Evolutionary conservation across 805 yeast genomes (phyloP), one percentile per base, ranked within the genome.

Genomic region (Yarrowia sp.): DNA sequence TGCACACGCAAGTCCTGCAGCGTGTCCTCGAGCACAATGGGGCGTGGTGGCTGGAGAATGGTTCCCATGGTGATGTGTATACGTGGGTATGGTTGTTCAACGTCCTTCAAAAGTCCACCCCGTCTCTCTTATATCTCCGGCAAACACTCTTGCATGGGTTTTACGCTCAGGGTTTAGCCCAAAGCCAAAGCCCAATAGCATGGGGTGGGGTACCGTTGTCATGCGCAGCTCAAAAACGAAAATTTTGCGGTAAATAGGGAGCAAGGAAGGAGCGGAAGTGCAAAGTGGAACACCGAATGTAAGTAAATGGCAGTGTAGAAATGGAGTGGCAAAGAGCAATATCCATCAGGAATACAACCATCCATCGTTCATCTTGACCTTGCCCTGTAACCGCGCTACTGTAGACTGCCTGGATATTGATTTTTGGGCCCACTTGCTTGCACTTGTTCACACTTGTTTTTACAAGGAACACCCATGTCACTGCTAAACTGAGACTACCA

Each of bases 241-340:
- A 59, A 59, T 59, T 59, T 59, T 59, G 65, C 65, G 65, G 65
- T 35, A 59, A 58, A 59, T 45, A 59, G 65, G 38, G 52, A 45
- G 52, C 50, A 59, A 45, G 52, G 41, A 35, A 43, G 22, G 32
- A 26, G 32, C 7, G 32, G 2, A 26, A 26, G 32, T 3, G 32
- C 32, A 26, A 26, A 26, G 32, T 26, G 32, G 32, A n/a, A n/a
- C n/a, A n/a, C n/a, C n/a, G n/a, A n/a, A n/a, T n/a, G n/a, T n/a
- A n/a, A n/a, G n/a, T n/a, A n/a, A n/a, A n/a, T n/a, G n/a, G n/a
- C n/a, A n/a, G n/a, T n/a, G n/a, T n/a, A n/a, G n/a, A n/a, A n/a
- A n/a, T n/a, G n/a, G n/a, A n/a, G n/a, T n/a, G n/a, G n/a, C n/a
- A n/a, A n/a, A n/a, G n/a, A n/a, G n/a, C n/a, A n/a, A n/a, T n/a